Conservation (phyloP, 257 asterid genomes). For the Leptodermis oblonga region DNA sequence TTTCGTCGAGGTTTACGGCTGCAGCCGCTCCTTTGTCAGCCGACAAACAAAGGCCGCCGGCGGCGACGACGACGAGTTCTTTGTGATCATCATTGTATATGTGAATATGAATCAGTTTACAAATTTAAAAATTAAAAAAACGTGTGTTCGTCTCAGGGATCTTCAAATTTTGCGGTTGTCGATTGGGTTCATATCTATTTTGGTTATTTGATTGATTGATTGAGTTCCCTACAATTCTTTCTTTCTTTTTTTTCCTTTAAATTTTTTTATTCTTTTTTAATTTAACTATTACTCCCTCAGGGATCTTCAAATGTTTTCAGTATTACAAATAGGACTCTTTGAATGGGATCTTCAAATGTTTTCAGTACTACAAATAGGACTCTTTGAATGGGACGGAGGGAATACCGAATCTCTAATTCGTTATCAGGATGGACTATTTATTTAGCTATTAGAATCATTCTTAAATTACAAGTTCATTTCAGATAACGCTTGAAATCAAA, state of each 20-base stretch:
- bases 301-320: no score
- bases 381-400: no score
- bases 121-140: neutral
- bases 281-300: no score
- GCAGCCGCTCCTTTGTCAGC: constrained; percentile 29
- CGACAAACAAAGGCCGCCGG: constrained; percentile 28
- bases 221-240: neutral
- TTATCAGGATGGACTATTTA: no score
- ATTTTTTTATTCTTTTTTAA: neutral
- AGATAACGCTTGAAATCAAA: no score
- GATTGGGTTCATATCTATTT: neutral
- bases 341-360: no score
- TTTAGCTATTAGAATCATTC: no score
- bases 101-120: no score
- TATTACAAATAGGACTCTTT: no score
- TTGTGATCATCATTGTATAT: neutral
- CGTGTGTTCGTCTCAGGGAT: neutral
- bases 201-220: neutral
- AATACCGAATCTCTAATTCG: no score
- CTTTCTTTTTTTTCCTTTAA: neutral
- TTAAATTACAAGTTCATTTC: no score
- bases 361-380: no score
- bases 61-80: neutral
- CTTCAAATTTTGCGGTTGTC: neutral
- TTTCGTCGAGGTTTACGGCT: constrained; percentile 58